Conservation (phyloP, 1,284 basidiomycete genomes). For the Irpex sp. region DNA sequence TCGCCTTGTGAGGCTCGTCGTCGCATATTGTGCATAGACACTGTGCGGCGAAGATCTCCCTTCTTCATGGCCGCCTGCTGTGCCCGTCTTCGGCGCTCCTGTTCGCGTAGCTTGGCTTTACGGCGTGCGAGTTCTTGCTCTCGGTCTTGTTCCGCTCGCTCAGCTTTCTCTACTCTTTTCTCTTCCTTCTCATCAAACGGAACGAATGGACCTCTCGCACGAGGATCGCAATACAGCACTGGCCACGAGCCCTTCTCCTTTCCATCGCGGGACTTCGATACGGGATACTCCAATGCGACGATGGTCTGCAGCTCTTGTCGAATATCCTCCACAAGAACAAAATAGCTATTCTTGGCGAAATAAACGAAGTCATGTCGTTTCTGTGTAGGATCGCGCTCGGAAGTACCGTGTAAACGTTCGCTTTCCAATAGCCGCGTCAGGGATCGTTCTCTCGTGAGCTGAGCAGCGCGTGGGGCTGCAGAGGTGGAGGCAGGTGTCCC, state of each 20-base stretch:
- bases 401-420: conserved; percentile 84
- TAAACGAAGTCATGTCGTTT: conserved; percentile 87
- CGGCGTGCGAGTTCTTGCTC: conserved; percentile 37
- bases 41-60: conserved; percentile 65
- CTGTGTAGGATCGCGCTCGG: conserved; percentile 88
- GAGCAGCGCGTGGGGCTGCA: conserved; percentile 21
- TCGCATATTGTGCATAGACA: conserved; percentile 74
- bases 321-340: conserved; percentile 89
- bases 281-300: conserved; percentile 58
- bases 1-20: conserved; percentile 36
- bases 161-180: conserved; percentile 54
- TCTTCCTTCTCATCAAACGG: conserved; percentile 70
- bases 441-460: conserved; percentile 29
- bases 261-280: conserved; percentile 45
- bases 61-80: conserved; percentile 34
- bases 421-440: conserved; percentile 74
- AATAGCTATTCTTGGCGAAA: conserved; percentile 75
- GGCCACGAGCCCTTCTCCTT: conserved; percentile 58
- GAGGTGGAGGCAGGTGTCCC: conserved; percentile 18
- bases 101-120: conserved; percentile 31
- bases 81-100: conserved; percentile 28
- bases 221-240: conserved; percentile 65
- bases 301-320: conserved; percentile 73
- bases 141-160: conserved; percentile 45
- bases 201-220: conserved; percentile 65